These are phyloP conservation scores for Phaeolepiota aurea DNA, from an alignment of 768 basidiomycete species.

Conservation along the genomic window DNA sequence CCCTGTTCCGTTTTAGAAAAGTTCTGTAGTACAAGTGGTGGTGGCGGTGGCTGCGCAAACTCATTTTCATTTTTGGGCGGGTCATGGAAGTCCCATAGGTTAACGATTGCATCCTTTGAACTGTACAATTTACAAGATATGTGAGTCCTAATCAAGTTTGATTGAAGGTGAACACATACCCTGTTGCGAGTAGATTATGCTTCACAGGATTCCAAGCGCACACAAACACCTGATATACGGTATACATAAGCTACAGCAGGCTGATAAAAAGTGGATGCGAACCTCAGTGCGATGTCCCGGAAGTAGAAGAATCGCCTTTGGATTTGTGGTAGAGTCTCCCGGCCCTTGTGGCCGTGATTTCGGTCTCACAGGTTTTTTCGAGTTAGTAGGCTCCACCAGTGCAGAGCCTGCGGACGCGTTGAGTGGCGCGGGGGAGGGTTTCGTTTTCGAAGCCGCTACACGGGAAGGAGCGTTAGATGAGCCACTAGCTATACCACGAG, in stretches of 20 bases:
- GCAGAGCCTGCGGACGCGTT: neutral
- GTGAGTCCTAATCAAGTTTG: too few species aligned
- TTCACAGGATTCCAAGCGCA: conserved; percentile 71
- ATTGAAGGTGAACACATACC: conserved; percentile 45
- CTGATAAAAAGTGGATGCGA: too few species aligned
- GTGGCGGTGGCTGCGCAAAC: conserved; percentile 21
- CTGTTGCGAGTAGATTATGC: conserved; percentile 57
- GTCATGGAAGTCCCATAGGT: conserved; percentile 62
- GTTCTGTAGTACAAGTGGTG: conserved; percentile 40
- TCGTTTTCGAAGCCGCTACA: conserved; percentile 6
- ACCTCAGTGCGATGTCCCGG: conserved; percentile 60
- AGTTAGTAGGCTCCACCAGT: neutral
- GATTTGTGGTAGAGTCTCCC: conserved; percentile 31
- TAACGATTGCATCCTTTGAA: conserved; percentile 69
- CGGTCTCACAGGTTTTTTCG: conserved; percentile 20
- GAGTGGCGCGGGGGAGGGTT: conserved; percentile 3
- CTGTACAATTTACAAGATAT: conserved; percentile 23
- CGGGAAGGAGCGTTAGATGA: neutral
- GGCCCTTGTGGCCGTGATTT: conserved; percentile 31
- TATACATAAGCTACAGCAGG: too few species aligned
- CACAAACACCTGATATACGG: conserved; percentile 55
- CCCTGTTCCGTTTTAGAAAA: conserved; percentile 36
- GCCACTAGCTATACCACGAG: neutral
- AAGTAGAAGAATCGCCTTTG: conserved; percentile 36
- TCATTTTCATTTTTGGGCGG: conserved; percentile 20